Evolutionary conservation across 139 green algal genomes (phyloP), one percentile per base, ranked within the genome.

Genomic region (Pseudopediastrum boryanum): DNA sequence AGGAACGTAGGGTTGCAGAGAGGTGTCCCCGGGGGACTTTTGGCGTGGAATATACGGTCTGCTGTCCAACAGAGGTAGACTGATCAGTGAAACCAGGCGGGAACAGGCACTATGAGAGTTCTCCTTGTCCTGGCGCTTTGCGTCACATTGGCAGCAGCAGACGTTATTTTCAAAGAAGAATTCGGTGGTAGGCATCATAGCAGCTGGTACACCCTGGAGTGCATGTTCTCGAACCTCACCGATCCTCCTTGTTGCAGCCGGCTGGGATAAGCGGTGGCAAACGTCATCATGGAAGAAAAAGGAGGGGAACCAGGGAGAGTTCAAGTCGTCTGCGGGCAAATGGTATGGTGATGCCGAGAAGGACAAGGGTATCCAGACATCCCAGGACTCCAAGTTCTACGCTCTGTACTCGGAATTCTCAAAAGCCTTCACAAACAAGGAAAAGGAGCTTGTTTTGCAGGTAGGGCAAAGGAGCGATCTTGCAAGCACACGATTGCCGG

Each of bases 381-480:
- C 62, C 6, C 89, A 89, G 4, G 93, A 97, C 81, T 88, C 85
- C 42, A 89, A 93, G 51, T 97, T 94, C 84, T 95, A 88, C 84
- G 85, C 92, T 12, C 87, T 86, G 13, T 93, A 83, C 54, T 54
- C 89, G 1, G 71, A 86, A 58, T 51, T 97, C 31, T 64, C 81
- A 42, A 85, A 94, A 65, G 52, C 81, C 1, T 92, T 96, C 56
- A 85, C 87, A 73, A 97, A 96, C 86, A 88, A 90, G 38, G 90
- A 73, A 78, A 97, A 95, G 86, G 91, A 96, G 71, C 89, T 97
- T 56, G 86, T 97, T 35, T 54, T 97, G 35, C 91, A 95, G 87
- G 89, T 92, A 25, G 5, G 82, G 27, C n/a, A 36, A 2, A 42
- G 44, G 42, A n/a, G 63, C 63, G 63, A 31, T 29, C 36, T 42